These are phyloP conservation scores for Fusarium keratoplasticum DNA, from an alignment of 2,329 filamentous ascomycete genomes.

Conservation along the genomic window DNA sequence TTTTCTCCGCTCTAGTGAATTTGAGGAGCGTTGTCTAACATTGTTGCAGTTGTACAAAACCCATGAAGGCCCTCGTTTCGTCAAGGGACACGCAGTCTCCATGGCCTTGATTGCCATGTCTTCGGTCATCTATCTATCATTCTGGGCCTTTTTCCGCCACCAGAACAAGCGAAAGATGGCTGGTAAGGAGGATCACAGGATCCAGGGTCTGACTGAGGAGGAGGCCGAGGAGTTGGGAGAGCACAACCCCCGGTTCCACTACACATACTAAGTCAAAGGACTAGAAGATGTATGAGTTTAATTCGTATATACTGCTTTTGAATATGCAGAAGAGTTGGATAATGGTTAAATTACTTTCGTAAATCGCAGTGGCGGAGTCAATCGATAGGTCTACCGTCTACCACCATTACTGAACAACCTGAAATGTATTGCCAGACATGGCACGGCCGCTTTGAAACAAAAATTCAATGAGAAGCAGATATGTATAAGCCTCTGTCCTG, in stretches of 20 bases:
- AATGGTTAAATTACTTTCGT: not conserved
- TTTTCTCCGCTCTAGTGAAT: not conserved
- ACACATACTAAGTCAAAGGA: constrained; percentile 39
- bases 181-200: constrained; percentile 45
- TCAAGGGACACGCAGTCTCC: constrained; percentile 63
- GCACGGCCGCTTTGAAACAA: not conserved
- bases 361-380: not conserved
- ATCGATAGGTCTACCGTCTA: not conserved
- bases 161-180: constrained; percentile 51
- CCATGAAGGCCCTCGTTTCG: constrained; percentile 56
- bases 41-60: constrained; percentile 42
- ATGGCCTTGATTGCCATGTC: constrained; percentile 60
- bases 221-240: constrained; percentile 48
- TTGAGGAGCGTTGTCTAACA: not conserved
- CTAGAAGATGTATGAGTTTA: not conserved
- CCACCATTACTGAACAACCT: not conserved
- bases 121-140: constrained; percentile 54
- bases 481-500: not conserved
- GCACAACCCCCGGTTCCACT: constrained; percentile 46
- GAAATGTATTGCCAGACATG: not conserved
- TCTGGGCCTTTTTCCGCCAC: constrained; percentile 46
- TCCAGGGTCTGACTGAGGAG: constrained; percentile 45
- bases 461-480: too few relatives aligned
- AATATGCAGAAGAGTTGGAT: not conserved
- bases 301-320: not conserved